These are phyloP conservation scores for Urochloa ruziziensis DNA, from an alignment of 176 grass and related monocot genomes.

Conservation along the genomic window DNA sequence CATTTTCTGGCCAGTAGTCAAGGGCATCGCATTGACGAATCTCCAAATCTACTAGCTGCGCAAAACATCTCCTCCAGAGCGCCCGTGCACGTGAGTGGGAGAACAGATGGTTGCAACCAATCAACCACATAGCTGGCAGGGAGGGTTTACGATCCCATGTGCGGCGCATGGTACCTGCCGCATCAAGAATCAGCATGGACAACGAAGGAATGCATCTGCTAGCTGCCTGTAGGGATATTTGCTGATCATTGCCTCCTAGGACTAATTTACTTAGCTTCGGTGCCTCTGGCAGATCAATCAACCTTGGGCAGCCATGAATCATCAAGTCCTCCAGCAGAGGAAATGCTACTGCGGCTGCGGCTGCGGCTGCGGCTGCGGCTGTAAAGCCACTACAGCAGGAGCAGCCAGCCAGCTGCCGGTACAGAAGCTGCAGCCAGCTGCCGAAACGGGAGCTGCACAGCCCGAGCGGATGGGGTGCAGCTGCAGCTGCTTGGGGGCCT, in stretches of 20 bases:
- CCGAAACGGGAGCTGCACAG: too few species aligned
- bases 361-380: too few species aligned
- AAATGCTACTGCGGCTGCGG: background rate
- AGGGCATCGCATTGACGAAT: rapidly evolving
- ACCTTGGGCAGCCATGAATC: background rate
- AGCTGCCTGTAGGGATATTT: background rate
- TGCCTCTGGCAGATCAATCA: background rate
- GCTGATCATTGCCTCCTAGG: rapidly evolving
- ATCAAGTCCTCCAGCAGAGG: background rate
- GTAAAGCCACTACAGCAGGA: too few species aligned
- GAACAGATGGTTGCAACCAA: background rate
- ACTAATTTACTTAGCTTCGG: background rate
- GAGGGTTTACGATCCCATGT: background rate
- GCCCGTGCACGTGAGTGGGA: background rate
- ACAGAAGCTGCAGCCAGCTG: too few species aligned
- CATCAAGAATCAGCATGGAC: background rate
- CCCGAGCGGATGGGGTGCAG: too few species aligned
- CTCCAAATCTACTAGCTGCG: background rate
- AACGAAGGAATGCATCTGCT: background rate
- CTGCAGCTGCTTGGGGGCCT: too few species aligned
- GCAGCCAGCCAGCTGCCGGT: too few species aligned
- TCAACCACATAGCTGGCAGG: background rate
- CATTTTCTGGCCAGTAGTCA: background rate
- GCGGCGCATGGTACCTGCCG: too few species aligned
- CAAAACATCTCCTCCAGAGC: background rate